Base-by-base conservation (phyloP, 371 early-diverging fungal genomes). In the Apophysomyces variabilis region DNA sequence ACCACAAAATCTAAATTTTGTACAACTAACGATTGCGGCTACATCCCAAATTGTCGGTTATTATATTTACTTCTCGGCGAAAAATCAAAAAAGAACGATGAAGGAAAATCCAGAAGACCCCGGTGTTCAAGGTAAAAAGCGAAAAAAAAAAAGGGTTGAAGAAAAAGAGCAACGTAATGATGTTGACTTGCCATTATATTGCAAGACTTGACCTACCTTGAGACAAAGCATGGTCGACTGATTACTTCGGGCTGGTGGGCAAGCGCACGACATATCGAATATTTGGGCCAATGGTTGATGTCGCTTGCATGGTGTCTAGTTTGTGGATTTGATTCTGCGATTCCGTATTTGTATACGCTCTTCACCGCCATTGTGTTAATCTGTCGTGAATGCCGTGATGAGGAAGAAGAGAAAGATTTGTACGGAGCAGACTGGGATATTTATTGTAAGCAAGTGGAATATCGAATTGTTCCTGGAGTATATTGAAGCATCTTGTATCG, bases 231-330 rank as follows among this genome's bases (percentile, higher is more conserved):
- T 36, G 97, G 97, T 16, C 89, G 87, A 63, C 82, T 98, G 62
- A 76, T 98, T 38, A 87, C 89, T 38, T 85, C 85, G 44, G 96
- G 98, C 11, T 98, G 97, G 96, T 97, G 96, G 94, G 96, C 96
- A 5, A 80, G 83, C 32, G 90, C 96, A 8, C 82, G 96, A 45
- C 94, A 98, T 71, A 92, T 96, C 69, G 96, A 98, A 76, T 98
- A 98, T 80, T 76, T 93, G 54, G 95, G 92, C 26, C 95, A 96
- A 74, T 92, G 93, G 92, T 71, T 93, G 26, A 92, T 96, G 93
- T 87, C 91, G 7, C 71, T 94, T 46, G 79, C 95, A 5, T 95
- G 94, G 93, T 93, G 92, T 64, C 78, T 95, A 26, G 89, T 92
- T n/a, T 86, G 85, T 59, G 87, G 86, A 8, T 78, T 76, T 62